Evolutionary conservation across 257 asterid species (phyloP).

Genomic region (Solanum neorickii): DNA sequence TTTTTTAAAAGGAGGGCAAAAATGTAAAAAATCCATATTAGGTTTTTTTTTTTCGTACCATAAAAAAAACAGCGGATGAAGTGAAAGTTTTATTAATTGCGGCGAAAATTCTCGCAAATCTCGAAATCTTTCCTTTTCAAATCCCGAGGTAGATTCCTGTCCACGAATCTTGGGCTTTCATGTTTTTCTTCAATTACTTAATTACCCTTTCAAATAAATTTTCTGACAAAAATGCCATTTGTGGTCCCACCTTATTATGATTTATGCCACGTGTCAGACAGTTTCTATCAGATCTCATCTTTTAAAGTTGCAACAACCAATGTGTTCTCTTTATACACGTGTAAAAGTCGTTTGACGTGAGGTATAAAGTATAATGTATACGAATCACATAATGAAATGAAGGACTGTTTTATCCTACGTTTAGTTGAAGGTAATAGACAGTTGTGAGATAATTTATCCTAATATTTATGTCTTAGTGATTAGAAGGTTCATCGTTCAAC

Average conservation of each 20-base stretch:
- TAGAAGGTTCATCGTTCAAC: too few relatives aligned
- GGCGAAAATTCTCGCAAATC: not conserved
- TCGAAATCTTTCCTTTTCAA: slow-evolving; percentile 4
- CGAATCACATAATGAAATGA: too few relatives aligned
- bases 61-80: not conserved
- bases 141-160: slow-evolving; percentile 16
- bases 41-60: not conserved
- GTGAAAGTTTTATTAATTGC: not conserved
- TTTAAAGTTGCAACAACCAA: not conserved
- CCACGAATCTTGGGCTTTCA: slow-evolving; percentile 7
- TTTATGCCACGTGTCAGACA: not conserved
- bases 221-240: not conserved
- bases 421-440: rapidly evolving
- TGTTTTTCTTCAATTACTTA: not conserved
- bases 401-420: too few relatives aligned
- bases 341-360: not conserved
- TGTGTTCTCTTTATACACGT: not conserved
- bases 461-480: too few relatives aligned
- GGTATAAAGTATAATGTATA: too few relatives aligned
- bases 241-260: not conserved
- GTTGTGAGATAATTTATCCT: rapidly evolving
- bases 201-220: not conserved
- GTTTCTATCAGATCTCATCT: not conserved
- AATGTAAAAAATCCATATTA: not conserved
- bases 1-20: not conserved